phyloP scores from a whole-genome alignment of 306 rosid species.

The Cyamopsis tetragonoloba region DNA sequence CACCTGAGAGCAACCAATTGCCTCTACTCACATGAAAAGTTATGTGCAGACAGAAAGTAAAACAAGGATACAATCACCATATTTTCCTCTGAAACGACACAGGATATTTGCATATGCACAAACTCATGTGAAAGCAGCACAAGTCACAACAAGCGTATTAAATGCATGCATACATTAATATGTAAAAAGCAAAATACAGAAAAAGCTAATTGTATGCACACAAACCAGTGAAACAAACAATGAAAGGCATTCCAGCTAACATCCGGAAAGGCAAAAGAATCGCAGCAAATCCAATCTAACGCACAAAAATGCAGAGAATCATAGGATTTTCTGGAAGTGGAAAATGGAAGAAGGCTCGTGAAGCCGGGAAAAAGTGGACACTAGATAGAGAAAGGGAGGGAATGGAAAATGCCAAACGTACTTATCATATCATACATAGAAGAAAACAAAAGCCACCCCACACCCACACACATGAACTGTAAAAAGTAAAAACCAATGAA shows the following conservation, averaged over 20 bases:
- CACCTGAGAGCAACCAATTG: too few species aligned
- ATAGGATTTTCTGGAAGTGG: not conserved
- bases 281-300: conserved; percentile 27
- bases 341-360: not conserved
- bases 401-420: conserved; percentile 63
- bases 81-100: too few species aligned
- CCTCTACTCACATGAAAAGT: too few species aligned
- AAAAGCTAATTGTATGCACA: not conserved
- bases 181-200: not conserved
- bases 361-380: not conserved
- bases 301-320: not conserved
- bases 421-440: conserved; percentile 65
- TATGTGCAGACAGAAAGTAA: too few species aligned
- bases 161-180: not conserved
- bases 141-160: not conserved
- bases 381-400: conserved; percentile 45
- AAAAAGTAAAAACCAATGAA: too few species aligned
- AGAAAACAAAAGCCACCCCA: conserved; percentile 42
- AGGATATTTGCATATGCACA: too few species aligned
- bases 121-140: too few species aligned
- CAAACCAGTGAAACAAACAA: not conserved
- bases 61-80: too few species aligned
- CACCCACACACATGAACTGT: conserved; percentile 36
- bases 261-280: not conserved
- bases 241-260: not conserved